Conservation (phyloP, 1,139 yeast species). For the Pichia sp. region DNA sequence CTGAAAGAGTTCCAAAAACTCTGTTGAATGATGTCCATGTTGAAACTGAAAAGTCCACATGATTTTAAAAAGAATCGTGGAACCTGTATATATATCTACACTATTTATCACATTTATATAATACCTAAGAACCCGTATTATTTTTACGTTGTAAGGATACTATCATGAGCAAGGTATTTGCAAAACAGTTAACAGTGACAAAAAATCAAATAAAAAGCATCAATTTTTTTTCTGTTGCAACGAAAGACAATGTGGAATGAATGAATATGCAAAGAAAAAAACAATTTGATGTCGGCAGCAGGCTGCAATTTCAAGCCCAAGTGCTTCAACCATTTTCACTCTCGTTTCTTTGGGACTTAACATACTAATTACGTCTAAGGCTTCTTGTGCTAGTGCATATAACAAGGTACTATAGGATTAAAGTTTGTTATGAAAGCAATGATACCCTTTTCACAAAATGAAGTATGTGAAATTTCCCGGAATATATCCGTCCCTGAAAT, state of each 20-base stretch:
- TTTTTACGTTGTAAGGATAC: not conserved
- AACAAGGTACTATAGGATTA: not conserved
- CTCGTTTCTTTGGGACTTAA: no score
- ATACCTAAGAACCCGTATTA: not conserved
- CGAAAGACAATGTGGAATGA: no score
- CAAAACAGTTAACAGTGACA: no score
- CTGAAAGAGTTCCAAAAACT: conserved; percentile 35
- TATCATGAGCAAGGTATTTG: not conserved
- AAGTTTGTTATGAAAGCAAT: not conserved
- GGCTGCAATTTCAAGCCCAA: no score
- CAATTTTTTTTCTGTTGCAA: no score
- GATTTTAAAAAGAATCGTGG: not conserved
- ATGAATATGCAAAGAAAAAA: no score
- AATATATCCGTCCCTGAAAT: conserved; percentile 10
- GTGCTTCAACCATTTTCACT: no score
- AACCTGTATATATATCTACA: not conserved
- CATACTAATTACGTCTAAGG: no score
- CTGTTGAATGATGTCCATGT: conserved; percentile 17
- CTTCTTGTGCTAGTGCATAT: not conserved
- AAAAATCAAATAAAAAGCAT: no score
- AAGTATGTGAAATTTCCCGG: conserved; percentile 9
- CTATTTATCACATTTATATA: not conserved
- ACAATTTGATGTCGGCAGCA: no score
- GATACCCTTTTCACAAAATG: not conserved
- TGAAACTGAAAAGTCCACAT: not conserved